A percentile compares a stretch with the other conserved stretches of the same genome.
These are phyloP conservation scores for Candida suzukii DNA, from an alignment of 805 yeast species.

Conservation along the genomic window DNA sequence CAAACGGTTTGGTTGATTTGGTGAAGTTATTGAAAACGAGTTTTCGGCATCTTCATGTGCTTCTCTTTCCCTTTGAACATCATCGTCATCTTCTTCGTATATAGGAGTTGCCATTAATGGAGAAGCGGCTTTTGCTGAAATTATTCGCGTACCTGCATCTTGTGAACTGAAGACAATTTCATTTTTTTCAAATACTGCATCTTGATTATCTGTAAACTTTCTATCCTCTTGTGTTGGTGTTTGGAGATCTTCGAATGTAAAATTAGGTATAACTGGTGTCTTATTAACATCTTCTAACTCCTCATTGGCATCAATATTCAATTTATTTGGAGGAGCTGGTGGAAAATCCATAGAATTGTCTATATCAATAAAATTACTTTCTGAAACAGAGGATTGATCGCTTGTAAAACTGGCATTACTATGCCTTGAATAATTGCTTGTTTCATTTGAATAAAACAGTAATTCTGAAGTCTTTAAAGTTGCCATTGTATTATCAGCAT, in stretches of 20 bases:
- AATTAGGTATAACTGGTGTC: conserved; percentile 2
- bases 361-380: conserved; percentile 16
- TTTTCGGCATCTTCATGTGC: not conserved
- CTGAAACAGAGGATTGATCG: conserved; percentile 14
- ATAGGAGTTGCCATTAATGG: conserved; percentile 12
- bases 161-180: too few relatives aligned
- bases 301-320: not conserved
- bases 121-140: conserved; percentile 8
- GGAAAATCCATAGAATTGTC: conserved; percentile 2
- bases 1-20: not conserved
- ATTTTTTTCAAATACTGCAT: too few relatives aligned
- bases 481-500: not conserved
- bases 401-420: not conserved
- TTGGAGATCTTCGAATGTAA: conserved; percentile 1
- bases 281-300: not conserved
- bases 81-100: conserved; percentile 16
- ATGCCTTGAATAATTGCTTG: not conserved
- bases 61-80: not conserved
- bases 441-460: not conserved
- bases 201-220: conserved; percentile 9
- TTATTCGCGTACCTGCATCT: not conserved
- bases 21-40: not conserved
- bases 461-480: not conserved
- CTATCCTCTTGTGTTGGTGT: conserved; percentile 9
- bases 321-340: not conserved